phyloP scores from a whole-genome alignment of 2,329 filamentous ascomycete genomes.

The Epichloe glyceriae region DNA sequence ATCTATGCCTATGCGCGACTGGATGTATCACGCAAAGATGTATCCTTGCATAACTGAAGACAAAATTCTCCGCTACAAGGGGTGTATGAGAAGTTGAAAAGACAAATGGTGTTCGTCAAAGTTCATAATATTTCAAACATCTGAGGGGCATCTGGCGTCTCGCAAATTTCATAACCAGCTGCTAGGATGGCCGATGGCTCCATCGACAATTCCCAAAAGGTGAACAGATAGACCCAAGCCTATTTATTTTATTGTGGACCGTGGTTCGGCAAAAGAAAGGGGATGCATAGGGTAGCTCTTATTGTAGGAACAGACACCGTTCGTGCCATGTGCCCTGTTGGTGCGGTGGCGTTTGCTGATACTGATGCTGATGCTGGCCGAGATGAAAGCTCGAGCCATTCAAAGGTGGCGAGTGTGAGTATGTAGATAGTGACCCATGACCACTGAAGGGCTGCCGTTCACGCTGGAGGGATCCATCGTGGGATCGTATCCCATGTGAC shows the following conservation, averaged over 20 bases:
- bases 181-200: background rate
- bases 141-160: background rate
- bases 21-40: no score
- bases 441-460: conserved; percentile 23
- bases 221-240: background rate
- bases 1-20: no score
- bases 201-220: background rate
- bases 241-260: background rate
- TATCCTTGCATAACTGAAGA: no score
- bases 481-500: conserved; percentile 16
- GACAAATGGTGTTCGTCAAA: background rate
- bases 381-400: conserved; percentile 6
- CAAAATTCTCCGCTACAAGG: no score
- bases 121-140: background rate
- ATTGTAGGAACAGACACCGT: conserved; percentile 10
- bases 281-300: background rate
- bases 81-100: no score
- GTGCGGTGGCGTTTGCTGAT: background rate
- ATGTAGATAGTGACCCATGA: conserved; percentile 23
- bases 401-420: conserved; percentile 21
- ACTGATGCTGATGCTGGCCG: conserved; percentile 5
- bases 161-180: background rate
- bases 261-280: background rate
- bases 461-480: conserved; percentile 20
- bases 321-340: conserved; percentile 12